Conservation (phyloP, 805 yeast genomes). For the Candida orba region DNA sequence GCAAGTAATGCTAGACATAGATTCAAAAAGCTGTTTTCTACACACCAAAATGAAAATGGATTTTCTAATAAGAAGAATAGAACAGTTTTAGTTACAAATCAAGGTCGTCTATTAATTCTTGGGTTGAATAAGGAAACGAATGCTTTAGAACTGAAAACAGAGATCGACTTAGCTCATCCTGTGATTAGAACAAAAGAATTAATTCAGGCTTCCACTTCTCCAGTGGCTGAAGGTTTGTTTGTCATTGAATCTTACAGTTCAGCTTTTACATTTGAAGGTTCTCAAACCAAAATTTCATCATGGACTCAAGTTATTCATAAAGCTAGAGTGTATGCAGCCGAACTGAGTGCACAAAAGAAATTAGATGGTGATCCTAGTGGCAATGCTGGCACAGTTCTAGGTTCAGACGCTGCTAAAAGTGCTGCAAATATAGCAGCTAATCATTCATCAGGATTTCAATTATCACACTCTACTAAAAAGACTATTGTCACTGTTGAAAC, state of each 20-base stretch:
- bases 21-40: slow-evolving; percentile 19
- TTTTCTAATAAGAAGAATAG: slow-evolving; percentile 33
- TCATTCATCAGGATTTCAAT: slow-evolving; percentile 8
- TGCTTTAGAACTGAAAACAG: slow-evolving; percentile 42
- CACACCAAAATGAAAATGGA: slow-evolving; percentile 21
- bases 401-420: slow-evolving; percentile 30
- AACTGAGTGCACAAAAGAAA: slow-evolving; percentile 28
- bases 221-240: slow-evolving; percentile 36
- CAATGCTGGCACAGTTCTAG: slow-evolving; percentile 25
- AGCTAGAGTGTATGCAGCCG: slow-evolving; percentile 41
- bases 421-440: slow-evolving; percentile 29
- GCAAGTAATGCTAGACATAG: slow-evolving; percentile 12
- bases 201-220: slow-evolving; percentile 27
- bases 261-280: slow-evolving; percentile 51
- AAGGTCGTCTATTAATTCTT: slow-evolving; percentile 57
- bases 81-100: slow-evolving; percentile 50
- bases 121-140: slow-evolving; percentile 27
- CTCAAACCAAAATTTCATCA: slow-evolving; percentile 38
- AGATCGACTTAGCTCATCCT: slow-evolving; percentile 46
- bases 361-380: slow-evolving; percentile 25
- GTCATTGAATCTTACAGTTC: slow-evolving; percentile 49
- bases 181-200: slow-evolving; percentile 55
- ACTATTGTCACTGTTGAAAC: slow-evolving; percentile 1
- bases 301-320: slow-evolving; percentile 55
- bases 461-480: background rate